Base-by-base conservation (phyloP, 1,284 basidiomycete genomes). In the Moniliella sp. region DNA sequence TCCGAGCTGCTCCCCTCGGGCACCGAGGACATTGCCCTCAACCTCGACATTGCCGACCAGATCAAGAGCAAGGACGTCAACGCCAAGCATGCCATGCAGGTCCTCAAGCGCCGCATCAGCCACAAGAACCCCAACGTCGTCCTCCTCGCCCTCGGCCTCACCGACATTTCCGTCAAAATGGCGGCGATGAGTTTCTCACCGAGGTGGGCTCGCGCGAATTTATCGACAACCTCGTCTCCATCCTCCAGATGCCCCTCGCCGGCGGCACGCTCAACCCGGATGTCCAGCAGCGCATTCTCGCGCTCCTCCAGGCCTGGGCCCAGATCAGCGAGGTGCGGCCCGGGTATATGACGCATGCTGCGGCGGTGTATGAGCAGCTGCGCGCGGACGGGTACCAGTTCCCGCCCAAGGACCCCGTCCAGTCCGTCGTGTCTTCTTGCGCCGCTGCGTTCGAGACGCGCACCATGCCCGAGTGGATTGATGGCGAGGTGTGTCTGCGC, bases 81-180 rank as follows among this genome's bases (percentile, higher is more conserved):
- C 15, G 74, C 84, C 7, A 78, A 78, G 60, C 74, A 78, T 40
- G 79, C 88, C 1, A 79, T 86, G 75, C 76, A 77, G 40, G 73
- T 78, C 21, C 68, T 99, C 51, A 84, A 86, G 63, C 70, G 74
- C 19, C 70, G 88, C 25, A 65, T 97, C 30, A 75, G 76, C 46
- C 80, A 93, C 65, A 78, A 79, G 70, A 99, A 99, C 61, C 86
- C 84, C 1, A 91, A 94, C 46, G 84, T 93, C 7, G 82, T n/a
- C n/a, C n/a, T n/a, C n/a, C n/a, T n/a, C n/a, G n/a, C n/a, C n/a
- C n/a, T n/a, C n/a, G n/a, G n/a, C n/a, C 39, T 94, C 31, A 75
- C 80, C 31, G 91, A 97, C 63, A 70, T 77, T 8, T 91, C 83
- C 50, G 73, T 97, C 63, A 99, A 99, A 74, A 99, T 53, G 83